Base-by-base conservation (phyloP, 1,284 basidiomycete genomes). In the Fomitopsis pinicola region DNA sequence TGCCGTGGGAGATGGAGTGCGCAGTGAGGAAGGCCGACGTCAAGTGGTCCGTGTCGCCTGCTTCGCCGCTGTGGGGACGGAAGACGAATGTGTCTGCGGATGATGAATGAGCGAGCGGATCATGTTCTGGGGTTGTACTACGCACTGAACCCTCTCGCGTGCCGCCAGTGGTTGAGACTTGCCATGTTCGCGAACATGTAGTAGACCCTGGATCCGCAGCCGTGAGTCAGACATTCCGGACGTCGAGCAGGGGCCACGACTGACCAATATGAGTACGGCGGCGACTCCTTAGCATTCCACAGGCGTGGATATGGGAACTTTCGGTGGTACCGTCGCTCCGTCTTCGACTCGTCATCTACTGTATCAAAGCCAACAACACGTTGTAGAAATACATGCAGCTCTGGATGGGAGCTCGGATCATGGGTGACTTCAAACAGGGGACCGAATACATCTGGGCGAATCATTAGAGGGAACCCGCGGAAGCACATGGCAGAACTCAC, bases 1-100 rank as follows among this genome's bases (percentile, higher is more conserved):
- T 99, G 44, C 97, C 97, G 73, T 99, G 97, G 15, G 97, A 98
- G 73, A 99, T 99, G 0, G 96, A 98, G 73, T 99, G 97, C 5
- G 96, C 92, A 0, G 95, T 95, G 30, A 99, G 83, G 84, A 95
- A 99, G 1, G 97, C 92, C 0, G 97, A 93, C 0, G 96, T 94
- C 22, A 99, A 84, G 75, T 99, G 97, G 74, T 99, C 97, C 0
- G 97, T 94, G 73, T 99, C 97, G 45, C 97, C 97, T 1, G 97
- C 97, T 80, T 99, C 97, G 59, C 97, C 97, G 30, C 93, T 93
- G 75, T 99, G 97, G 0, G 97, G 97, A 45, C 97, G 90, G 61
- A 99, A 86, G 42, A 98, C 97, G 72, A 99, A 97, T 0, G 97
- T 99, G 73, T 89, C 95, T 96, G 66, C 8, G 17, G 9, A 12